Base-by-base conservation (phyloP, 768 basidiomycete genomes). In the Macrolepiota albuminosa region DNA sequence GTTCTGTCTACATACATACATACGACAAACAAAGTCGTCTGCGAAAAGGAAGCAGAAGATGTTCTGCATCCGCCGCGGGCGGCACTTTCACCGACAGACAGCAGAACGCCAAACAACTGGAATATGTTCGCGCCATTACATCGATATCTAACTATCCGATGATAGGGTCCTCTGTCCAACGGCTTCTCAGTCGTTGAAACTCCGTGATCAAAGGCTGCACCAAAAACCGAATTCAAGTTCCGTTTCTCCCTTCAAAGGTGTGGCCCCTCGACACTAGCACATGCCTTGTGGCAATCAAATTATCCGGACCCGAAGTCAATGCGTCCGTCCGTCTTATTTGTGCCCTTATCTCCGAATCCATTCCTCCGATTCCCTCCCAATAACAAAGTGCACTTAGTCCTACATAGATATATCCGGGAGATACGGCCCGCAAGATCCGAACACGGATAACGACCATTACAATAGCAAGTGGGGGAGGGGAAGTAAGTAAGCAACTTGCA, bases 281-380 rank as follows among this genome's bases (percentile, higher is more conserved):
- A 55, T 56, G 54, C 43, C 31, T 6, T 36, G 8, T 43, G 29
- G 49, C 47, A 26, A 60, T 60, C 52, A 55, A 49, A 55, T 7
- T 14, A 45, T 53, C 21, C 61, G 61, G 64, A 37, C 59, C 64
- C 64, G 61, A 65, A 59, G 62, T 60, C 61, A 60, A 42, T 59
- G 64, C 52, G 59, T 42, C 43, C 29, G n/a, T 42, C 43, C 13
- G n/a, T 42, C 43, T 9, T 53, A 43, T 42, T 43, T 39, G 14
- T 52, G 39, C n/a, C 29, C 55, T 64, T 57, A 64, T 50, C 62
- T 54, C 62, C 62, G 62, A 36, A 39, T 52, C 26, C 36, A n/a
- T 46, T 34, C 18, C 46, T 39, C 10, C 29, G 7, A 45, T 16
- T 21, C 26, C 36, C 2, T 11, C 4, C 37, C 10, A 29, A 29